These are phyloP conservation scores for Ceratocystis diversiconidia DNA, from an alignment of 2,329 filamentous ascomycete genomes.

Conservation along the genomic window DNA sequence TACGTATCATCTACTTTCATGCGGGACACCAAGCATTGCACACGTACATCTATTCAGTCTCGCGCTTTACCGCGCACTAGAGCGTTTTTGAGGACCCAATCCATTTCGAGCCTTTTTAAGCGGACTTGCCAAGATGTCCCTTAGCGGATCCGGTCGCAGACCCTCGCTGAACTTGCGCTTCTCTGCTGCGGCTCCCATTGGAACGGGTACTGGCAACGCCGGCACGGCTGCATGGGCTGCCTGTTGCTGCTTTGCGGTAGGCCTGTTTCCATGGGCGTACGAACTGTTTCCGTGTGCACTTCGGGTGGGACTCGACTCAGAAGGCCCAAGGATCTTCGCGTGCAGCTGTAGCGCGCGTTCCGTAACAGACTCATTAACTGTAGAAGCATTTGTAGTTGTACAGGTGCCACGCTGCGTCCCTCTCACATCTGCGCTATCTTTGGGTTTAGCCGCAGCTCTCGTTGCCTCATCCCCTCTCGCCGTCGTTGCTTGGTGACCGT, in stretches of 20 bases:
- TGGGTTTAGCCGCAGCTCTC: background rate
- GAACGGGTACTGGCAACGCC: background rate
- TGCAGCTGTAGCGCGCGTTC: constrained; percentile 10
- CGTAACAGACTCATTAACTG: background rate
- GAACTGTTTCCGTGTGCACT: background rate
- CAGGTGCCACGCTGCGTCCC: constrained; percentile 43
- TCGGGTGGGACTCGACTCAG: background rate
- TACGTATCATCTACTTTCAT: background rate
- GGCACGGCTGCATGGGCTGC: too few species aligned
- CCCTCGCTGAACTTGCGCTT: constrained; percentile 18
- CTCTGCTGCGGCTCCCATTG: constrained; percentile 13
- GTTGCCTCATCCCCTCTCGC: background rate
- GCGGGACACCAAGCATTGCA: background rate
- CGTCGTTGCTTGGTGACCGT: background rate
- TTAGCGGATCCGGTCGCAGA: constrained; percentile 24
- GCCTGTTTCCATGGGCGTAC: too few species aligned
- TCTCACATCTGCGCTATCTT: background rate
- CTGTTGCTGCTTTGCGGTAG: too few species aligned
- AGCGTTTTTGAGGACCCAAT: background rate
- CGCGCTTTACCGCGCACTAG: background rate
- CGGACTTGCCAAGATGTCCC: constrained; percentile 14
- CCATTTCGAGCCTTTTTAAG: constrained; percentile 8
- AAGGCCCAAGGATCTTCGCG: constrained; percentile 6
- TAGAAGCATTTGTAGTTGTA: constrained; percentile 33
- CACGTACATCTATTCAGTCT: background rate